A percentile compares a stretch with the other conserved stretches of the same genome.
Conservation (phyloP, 2,329 filamentous ascomycete genomes). For the Ophiosphaerella korrae region DNA sequence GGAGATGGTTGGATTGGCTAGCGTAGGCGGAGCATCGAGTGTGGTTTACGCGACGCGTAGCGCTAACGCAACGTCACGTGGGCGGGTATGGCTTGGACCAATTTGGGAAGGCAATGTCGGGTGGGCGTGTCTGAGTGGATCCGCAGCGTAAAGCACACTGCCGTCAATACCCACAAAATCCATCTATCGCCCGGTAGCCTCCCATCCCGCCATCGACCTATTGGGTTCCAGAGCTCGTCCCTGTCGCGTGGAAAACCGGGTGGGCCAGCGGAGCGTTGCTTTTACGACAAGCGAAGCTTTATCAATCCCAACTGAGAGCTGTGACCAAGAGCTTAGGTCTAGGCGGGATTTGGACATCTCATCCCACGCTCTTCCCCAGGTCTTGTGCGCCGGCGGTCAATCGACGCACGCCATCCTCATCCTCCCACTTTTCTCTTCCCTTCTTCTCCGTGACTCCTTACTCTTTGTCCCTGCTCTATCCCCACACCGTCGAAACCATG, state of each 20-base stretch:
- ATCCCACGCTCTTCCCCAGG: slow-evolving; percentile 42
- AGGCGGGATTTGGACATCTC: slow-evolving; percentile 14
- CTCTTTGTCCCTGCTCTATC: slow-evolving; percentile 7
- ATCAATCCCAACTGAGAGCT: slow-evolving; percentile 28
- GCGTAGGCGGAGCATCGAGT: slow-evolving; percentile 12
- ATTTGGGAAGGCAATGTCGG: neutral
- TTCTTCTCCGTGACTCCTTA: slow-evolving; percentile 11
- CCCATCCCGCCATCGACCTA: too few relatives aligned
- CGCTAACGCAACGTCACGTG: too few relatives aligned
- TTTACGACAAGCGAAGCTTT: slow-evolving; percentile 12
- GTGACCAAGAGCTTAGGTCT: slow-evolving; percentile 11
- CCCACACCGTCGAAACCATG: slow-evolving; percentile 43
- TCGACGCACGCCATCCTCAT: slow-evolving; percentile 5
- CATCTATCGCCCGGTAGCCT: too few relatives aligned
- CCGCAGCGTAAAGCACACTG: too few relatives aligned
- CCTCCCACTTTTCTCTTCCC: slow-evolving; percentile 17
- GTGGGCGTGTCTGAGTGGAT: too few relatives aligned
- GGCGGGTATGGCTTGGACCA: too few relatives aligned
- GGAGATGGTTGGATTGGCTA: slow-evolving; percentile 13
- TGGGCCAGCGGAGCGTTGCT: slow-evolving; percentile 11
- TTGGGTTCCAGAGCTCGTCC: neutral
- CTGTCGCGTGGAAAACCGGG: slow-evolving; percentile 1
- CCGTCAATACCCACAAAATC: neutral
- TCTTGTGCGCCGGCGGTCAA: slow-evolving; percentile 22
- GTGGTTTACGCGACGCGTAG: slow-evolving; percentile 3